Evolutionary conservation across 495 filamentous ascomycete genomes (phyloP).

Genomic region (Talaromyces adpressus): DNA sequence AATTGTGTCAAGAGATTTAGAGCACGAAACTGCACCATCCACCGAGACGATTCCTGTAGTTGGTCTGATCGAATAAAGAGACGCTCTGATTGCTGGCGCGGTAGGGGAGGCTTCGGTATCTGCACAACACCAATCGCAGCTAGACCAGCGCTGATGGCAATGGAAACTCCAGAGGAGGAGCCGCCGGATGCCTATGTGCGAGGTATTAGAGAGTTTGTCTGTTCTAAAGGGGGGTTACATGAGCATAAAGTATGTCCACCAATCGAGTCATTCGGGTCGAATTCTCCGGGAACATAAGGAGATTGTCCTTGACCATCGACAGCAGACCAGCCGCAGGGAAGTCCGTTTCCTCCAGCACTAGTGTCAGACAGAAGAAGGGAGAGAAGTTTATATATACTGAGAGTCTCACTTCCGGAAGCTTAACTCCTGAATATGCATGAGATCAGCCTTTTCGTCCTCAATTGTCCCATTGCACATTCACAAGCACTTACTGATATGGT

Average conservation of each 20-base stretch:
- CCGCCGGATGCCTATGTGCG: neutral
- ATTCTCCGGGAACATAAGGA: neutral
- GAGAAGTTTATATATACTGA: neutral
- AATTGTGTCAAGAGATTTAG: neutral
- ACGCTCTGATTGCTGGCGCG: neutral
- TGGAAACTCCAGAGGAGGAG: neutral
- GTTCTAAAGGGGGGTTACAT: neutral
- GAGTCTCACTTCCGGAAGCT: neutral
- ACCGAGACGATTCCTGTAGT: neutral
- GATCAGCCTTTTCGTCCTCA: neutral
- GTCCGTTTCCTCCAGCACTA: constrained; percentile 18
- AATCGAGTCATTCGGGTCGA: constrained; percentile 15
- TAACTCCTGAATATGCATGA: neutral
- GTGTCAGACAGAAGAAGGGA: neutral
- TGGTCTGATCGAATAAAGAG: neutral
- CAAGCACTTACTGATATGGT: neutral
- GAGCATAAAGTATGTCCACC: constrained; percentile 21
- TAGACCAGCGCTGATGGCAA: neutral
- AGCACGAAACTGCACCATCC: neutral
- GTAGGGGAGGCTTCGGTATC: neutral
- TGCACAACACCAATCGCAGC: neutral
- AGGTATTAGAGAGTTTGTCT: neutral
- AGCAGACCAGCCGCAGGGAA: constrained; percentile 14
- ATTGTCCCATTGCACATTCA: neutral
- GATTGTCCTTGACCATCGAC: neutral